phyloP scores from a whole-genome alignment of 495 filamentous ascomycete species.

The Xylaria longipes region DNA sequence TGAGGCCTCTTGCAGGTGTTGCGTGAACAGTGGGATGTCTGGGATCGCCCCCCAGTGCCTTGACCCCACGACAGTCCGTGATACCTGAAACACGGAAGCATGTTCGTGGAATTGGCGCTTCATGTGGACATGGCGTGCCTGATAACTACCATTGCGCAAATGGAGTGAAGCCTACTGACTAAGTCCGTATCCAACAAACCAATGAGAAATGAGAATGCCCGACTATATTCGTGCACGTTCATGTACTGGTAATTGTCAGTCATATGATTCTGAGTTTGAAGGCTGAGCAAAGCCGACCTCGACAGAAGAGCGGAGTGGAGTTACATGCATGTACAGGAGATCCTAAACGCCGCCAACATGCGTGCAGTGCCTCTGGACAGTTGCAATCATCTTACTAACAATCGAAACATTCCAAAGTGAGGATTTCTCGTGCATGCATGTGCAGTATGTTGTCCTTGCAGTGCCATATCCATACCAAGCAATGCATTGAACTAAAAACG shows the following conservation, averaged over 20 bases:
- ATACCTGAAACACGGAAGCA: conserved; percentile 21
- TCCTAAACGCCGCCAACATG: conserved; percentile 19
- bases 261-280: conserved; percentile 13
- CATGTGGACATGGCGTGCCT: conserved; percentile 10
- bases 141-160: conserved; percentile 3
- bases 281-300: conserved; percentile 2
- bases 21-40: neutral
- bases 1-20: conserved; percentile 8
- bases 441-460: neutral
- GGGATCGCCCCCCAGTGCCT: neutral
- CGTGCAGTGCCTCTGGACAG: conserved; percentile 19
- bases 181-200: neutral
- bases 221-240: neutral
- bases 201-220: neutral
- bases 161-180: neutral
- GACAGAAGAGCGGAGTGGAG: neutral
- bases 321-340: conserved; percentile 17
- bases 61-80: conserved; percentile 4
- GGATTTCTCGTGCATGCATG: neutral
- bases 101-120: conserved; percentile 16
- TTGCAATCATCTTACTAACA: neutral
- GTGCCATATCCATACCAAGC: neutral
- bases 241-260: neutral
- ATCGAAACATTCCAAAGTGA: neutral
- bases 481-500: neutral